Conservation (phyloP, 202 grass and related monocot genomes). For the Dendrocalamus latiflorus region DNA sequence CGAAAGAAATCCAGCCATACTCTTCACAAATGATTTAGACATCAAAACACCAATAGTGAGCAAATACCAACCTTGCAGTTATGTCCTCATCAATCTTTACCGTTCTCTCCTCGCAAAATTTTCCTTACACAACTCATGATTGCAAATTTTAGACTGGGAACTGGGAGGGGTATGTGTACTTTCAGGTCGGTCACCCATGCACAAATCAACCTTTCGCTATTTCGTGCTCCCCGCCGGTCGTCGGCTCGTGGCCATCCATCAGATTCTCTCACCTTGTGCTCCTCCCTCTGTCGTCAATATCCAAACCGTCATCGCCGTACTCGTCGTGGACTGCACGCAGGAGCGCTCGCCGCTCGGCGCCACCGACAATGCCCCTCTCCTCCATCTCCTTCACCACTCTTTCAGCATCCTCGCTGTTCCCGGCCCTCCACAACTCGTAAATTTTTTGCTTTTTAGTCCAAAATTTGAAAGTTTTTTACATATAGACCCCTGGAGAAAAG, state of each 20-base stretch:
- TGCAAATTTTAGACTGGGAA: background rate
- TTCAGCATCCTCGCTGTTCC: conserved; percentile 44
- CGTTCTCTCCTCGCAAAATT: too few species aligned
- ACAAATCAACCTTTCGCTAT: background rate
- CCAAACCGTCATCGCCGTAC: conserved; percentile 11
- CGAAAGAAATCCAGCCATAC: background rate
- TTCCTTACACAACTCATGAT: too few species aligned
- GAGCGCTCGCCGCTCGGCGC: conserved; percentile 30
- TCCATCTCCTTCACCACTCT: conserved; percentile 49
- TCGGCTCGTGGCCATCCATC: background rate
- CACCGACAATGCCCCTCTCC: conserved; percentile 43
- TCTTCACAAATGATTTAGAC: background rate
- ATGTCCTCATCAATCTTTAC: too few species aligned
- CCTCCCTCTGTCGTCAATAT: background rate
- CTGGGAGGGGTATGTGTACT: background rate
- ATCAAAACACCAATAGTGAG: background rate
- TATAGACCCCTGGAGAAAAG: too few species aligned
- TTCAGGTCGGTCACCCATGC: background rate
- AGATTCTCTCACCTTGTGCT: background rate
- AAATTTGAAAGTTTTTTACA: too few species aligned
- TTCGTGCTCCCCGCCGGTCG: background rate
- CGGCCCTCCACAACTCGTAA: conserved; percentile 46
- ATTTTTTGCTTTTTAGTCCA: too few species aligned
- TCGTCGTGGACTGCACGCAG: conserved; percentile 43
- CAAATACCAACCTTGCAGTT: background rate